A percentile compares a stretch with the other conserved stretches of the same genome.
Conservation (phyloP, 331 rosid species). For the Pyrus hybrid region DNA sequence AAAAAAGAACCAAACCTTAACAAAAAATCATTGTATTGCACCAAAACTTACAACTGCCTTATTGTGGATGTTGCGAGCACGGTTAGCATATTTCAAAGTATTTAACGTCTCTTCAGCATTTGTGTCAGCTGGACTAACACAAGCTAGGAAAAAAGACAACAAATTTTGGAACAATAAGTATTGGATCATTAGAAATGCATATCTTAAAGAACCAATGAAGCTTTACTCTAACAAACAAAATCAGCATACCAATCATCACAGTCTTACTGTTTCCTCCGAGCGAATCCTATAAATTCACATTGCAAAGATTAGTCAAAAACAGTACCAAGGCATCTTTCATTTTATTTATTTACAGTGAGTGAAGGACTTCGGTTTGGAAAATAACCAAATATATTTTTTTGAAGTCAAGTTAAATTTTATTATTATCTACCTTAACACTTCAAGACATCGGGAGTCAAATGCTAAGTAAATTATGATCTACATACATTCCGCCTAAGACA, state of each 20-base stretch:
- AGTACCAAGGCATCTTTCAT: not conserved
- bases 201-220: not conserved
- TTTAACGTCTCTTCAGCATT: constrained; percentile 90
- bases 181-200: not conserved
- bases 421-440: not conserved
- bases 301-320: not conserved
- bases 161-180: not conserved
- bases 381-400: no score
- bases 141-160: constrained; percentile 36
- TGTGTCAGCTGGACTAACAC: constrained; percentile 95
- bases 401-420: not conserved
- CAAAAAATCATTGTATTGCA: not conserved
- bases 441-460: not conserved
- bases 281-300: constrained; percentile 60
- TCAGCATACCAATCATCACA: constrained; percentile 75
- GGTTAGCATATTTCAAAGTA: constrained; percentile 86
- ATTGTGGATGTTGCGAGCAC: constrained; percentile 95
- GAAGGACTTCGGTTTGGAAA: not conserved
- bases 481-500: not conserved
- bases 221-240: not conserved
- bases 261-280: constrained; percentile 96
- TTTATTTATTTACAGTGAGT: not conserved
- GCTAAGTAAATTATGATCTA: not conserved
- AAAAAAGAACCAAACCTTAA: not conserved
- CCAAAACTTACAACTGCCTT: constrained; percentile 69